phyloP scores from a whole-genome alignment of 768 basidiomycete genomes.

The Boletus speciosus region DNA sequence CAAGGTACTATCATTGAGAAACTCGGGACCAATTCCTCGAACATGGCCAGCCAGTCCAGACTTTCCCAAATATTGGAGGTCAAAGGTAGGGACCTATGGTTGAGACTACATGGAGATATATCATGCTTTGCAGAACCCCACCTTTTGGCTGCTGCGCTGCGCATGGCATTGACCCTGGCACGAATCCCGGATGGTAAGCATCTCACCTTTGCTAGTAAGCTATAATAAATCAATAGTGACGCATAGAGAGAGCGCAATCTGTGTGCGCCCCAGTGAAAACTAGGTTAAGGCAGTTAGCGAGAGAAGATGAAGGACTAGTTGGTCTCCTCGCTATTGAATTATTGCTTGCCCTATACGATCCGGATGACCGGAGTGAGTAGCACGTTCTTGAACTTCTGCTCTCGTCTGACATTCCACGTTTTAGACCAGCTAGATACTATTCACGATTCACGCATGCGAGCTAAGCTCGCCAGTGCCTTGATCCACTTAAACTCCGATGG shows the following conservation, averaged over 20 bases:
- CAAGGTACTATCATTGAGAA: constrained; percentile 4
- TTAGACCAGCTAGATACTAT: constrained; percentile 12
- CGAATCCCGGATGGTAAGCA: constrained; percentile 15
- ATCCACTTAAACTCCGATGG: not conserved
- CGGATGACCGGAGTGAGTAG: constrained; percentile 1
- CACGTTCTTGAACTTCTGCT: not conserved
- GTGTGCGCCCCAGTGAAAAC: constrained; percentile 7
- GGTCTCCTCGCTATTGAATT: constrained; percentile 22
- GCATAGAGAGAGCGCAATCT: not conserved
- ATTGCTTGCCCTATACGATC: constrained; percentile 11
- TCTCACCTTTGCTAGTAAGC: not conserved
- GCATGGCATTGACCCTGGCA: constrained; percentile 16
- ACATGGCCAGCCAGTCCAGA: not conserved
- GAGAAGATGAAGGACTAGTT: constrained; percentile 4
- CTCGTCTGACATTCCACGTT: not conserved
- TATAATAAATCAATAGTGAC: not conserved
- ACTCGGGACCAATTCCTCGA: not conserved
- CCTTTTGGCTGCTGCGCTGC: constrained; percentile 14
- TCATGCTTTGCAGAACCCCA: constrained; percentile 3
- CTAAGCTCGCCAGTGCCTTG: constrained; percentile 18
- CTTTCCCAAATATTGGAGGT: constrained; percentile 18
- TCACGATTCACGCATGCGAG: constrained; percentile 5
- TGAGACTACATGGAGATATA: not conserved
- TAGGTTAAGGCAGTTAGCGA: constrained; percentile 14
- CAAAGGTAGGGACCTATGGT: constrained; percentile 2